Percentiles rank a stretch among this genome's conserved stretches.
Conservation (phyloP, 1,284 basidiomycete species). For the Ceraceosorus bombacis region DNA sequence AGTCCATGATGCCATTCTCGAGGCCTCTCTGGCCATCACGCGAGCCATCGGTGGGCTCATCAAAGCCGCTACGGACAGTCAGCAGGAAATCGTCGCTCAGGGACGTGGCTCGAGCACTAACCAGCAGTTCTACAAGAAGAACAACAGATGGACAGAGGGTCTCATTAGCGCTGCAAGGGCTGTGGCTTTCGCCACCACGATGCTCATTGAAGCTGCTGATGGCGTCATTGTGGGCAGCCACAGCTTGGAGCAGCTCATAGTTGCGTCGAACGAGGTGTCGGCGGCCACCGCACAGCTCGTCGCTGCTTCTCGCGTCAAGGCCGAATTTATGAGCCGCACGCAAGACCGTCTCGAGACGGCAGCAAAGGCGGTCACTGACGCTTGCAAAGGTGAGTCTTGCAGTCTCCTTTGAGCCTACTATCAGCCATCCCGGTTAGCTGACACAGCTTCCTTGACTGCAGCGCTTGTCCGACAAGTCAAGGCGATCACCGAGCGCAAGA, state of each 20-base stretch:
- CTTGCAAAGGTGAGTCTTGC: conserved; percentile 60
- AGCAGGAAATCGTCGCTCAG: conserved; percentile 94
- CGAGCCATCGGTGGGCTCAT: conserved; percentile 90
- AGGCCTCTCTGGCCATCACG: conserved; percentile 87
- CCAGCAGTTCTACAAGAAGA: conserved; percentile 98
- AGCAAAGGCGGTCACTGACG: conserved; percentile 94
- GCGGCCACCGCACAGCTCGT: conserved; percentile 96
- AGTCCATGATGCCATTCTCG: conserved; percentile 95
- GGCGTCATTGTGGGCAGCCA: conserved; percentile 94
- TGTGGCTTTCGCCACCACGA: conserved; percentile 91
- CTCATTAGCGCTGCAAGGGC: conserved; percentile 96
- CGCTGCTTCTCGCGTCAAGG: conserved; percentile 95
- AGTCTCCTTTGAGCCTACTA: no score
- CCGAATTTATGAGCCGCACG: conserved; percentile 95
- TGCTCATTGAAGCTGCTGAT: conserved; percentile 95
- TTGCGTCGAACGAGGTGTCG: conserved; percentile 96
- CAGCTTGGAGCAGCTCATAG: conserved; percentile 95
- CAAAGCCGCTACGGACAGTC: conserved; percentile 89
- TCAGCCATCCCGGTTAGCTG: no score
- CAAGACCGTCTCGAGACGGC: conserved; percentile 92
- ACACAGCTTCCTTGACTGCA: no score
- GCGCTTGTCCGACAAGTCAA: conserved; percentile 95
- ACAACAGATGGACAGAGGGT: conserved; percentile 99
- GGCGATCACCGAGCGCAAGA: conserved; percentile 75
- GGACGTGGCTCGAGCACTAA: conserved; percentile 78